A percentile compares a stretch with the other conserved stretches of the same genome.
phyloP scores from a whole-genome alignment of 306 rosid species.

The Lathyrus sativus region DNA sequence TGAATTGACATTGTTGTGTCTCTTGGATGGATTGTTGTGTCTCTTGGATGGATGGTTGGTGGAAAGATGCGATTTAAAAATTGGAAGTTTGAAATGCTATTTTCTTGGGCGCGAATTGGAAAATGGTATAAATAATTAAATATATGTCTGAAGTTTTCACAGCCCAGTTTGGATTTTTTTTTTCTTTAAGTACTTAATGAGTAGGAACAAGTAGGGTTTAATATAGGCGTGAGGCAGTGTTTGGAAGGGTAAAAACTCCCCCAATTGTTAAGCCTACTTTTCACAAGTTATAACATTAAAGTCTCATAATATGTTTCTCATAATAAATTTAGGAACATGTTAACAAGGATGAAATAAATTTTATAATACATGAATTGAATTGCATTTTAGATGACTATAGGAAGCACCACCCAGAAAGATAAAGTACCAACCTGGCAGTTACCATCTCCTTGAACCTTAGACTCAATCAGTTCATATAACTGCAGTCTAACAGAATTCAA shows the following conservation, averaged over 20 bases:
- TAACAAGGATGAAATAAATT: slow-evolving; percentile 21
- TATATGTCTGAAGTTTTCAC: not conserved
- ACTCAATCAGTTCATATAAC: slow-evolving; percentile 86
- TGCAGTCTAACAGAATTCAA: slow-evolving; percentile 58
- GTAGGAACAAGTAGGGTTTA: not conserved
- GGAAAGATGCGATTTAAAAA: not conserved
- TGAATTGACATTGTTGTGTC: not conserved
- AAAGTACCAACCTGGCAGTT: slow-evolving; percentile 84
- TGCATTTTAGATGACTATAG: slow-evolving; percentile 10
- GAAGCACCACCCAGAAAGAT: slow-evolving; percentile 6
- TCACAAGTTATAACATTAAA: slow-evolving; percentile 11
- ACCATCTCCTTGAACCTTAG: slow-evolving; percentile 89
- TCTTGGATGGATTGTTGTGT: not conserved
- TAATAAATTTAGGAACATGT: not conserved
- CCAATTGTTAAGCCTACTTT: slow-evolving; percentile 12
- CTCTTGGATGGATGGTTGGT: not conserved
- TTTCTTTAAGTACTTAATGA: not conserved
- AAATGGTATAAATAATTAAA: slow-evolving; percentile 4
- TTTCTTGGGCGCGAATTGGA: not conserved
- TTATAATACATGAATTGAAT: slow-evolving; percentile 19
- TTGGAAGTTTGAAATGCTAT: not conserved
- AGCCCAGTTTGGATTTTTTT: slow-evolving; percentile 14
- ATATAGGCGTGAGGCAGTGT: slow-evolving; percentile 1
- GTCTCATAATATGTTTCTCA: not conserved
- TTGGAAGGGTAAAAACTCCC: not conserved